Percentiles rank a stretch among this genome's conserved stretches.
phyloP scores from a whole-genome alignment of 176 grass and related monocot genomes.

The Musa beccarii region DNA sequence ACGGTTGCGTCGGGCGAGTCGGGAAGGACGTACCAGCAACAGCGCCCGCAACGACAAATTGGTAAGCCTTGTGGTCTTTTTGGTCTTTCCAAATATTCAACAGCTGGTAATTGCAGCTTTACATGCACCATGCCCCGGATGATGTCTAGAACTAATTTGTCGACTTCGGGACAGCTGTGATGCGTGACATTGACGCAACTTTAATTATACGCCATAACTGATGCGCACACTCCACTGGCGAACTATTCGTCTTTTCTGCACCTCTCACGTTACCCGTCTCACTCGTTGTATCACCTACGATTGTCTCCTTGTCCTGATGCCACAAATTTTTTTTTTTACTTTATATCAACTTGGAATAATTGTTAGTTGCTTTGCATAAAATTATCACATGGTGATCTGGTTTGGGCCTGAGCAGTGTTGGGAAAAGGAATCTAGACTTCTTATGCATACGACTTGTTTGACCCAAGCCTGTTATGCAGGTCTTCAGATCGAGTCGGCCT shows the following conservation, averaged over 20 bases:
- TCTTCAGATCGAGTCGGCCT: neutral
- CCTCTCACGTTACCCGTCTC: neutral
- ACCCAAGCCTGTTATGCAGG: neutral
- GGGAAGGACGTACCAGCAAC: too few species aligned
- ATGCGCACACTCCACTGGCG: neutral
- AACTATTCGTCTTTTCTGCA: neutral
- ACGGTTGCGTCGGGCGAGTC: too few species aligned
- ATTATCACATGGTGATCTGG: neutral
- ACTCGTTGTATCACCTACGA: neutral
- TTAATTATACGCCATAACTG: neutral
- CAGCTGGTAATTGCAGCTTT: neutral
- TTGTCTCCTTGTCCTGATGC: too few species aligned
- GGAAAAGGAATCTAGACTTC: neutral
- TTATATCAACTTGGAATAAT: too few species aligned
- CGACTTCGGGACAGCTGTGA: neutral
- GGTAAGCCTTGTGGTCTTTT: neutral
- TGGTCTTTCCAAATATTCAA: neutral
- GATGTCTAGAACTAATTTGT: neutral
- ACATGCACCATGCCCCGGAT: neutral
- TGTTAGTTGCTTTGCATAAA: too few species aligned
- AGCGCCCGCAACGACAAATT: neutral
- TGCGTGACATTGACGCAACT: neutral
- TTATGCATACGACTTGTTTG: neutral
- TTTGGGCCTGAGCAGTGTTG: neutral
- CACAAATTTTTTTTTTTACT: too few species aligned